These are phyloP conservation scores for Thermothielavioides terrestris DNA, from an alignment of 495 filamentous ascomycete species.

Conservation along the genomic window DNA sequence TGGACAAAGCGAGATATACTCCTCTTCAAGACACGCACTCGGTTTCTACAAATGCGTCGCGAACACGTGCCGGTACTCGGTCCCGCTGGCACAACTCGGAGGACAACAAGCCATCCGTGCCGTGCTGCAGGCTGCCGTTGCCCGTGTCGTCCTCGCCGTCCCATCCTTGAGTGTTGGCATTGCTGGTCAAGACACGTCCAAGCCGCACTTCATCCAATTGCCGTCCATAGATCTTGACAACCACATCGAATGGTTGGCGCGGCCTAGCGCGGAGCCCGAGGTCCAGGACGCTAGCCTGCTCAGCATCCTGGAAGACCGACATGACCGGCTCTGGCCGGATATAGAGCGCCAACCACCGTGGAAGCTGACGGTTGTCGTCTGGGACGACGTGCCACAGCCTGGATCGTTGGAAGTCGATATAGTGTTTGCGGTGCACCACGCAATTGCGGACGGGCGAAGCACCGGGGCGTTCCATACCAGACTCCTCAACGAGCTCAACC, in stretches of 20 bases:
- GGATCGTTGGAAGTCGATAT: constrained; percentile 16
- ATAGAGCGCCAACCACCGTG: constrained; percentile 22
- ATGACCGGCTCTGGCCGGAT: constrained; percentile 20
- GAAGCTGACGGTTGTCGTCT: constrained; percentile 23
- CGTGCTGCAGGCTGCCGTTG: constrained; percentile 22
- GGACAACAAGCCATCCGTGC: background rate
- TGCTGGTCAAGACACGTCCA: constrained; percentile 18
- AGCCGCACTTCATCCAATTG: constrained; percentile 23
- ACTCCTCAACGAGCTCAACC: constrained; percentile 22
- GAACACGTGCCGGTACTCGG: constrained; percentile 25
- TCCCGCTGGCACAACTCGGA: constrained; percentile 6
- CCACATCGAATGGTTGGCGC: constrained; percentile 20
- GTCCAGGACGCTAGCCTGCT: constrained; percentile 14
- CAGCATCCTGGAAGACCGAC: constrained; percentile 11
- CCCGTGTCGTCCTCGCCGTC: constrained; percentile 23
- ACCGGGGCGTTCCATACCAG: constrained; percentile 26
- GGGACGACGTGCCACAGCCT: background rate
- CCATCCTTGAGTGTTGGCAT: constrained; percentile 26
- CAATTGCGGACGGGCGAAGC: constrained; percentile 28
- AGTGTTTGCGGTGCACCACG: constrained; percentile 29
- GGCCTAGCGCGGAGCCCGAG: background rate
- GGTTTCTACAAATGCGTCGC: constrained; percentile 28
- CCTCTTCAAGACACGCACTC: constrained; percentile 23
- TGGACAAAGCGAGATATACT: constrained; percentile 18
- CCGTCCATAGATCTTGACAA: constrained; percentile 20